These are phyloP conservation scores for Spathaspora girioi DNA, from an alignment of 805 yeast species.

Conservation along the genomic window DNA sequence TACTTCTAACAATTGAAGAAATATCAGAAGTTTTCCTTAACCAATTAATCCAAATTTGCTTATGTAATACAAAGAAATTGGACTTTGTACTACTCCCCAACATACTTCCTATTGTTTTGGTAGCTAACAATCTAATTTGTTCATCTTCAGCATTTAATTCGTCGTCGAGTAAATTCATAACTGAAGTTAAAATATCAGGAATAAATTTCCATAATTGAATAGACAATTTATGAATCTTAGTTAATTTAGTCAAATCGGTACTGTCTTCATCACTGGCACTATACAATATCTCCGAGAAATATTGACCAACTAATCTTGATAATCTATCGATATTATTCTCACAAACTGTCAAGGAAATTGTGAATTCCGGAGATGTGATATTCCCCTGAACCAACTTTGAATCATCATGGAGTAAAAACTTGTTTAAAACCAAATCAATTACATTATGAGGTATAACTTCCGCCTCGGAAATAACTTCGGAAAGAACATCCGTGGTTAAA, in stretches of 20 bases:
- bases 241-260: conserved; percentile 26
- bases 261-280: conserved; percentile 9
- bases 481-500: conserved; percentile 64
- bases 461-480: conserved; percentile 71
- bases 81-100: conserved; percentile 43
- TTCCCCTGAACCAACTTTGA: not conserved
- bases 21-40: conserved; percentile 69
- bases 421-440: conserved; percentile 61
- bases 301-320: conserved; percentile 73
- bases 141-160: conserved; percentile 73
- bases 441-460: conserved; percentile 60
- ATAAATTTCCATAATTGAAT: conserved; percentile 71
- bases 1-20: conserved; percentile 56
- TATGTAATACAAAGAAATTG: conserved; percentile 57
- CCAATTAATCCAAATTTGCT: conserved; percentile 67
- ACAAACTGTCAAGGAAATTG: conserved; percentile 64
- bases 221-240: conserved; percentile 59
- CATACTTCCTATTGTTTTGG: conserved; percentile 69
- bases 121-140: conserved; percentile 60
- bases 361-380: conserved; percentile 55
- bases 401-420: conserved; percentile 38
- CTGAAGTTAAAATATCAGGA: conserved; percentile 71
- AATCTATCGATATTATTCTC: conserved; percentile 67
- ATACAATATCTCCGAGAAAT: conserved; percentile 71
- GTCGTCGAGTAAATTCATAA: conserved; percentile 75